Evolutionary conservation across 2,329 filamentous ascomycete genomes (phyloP).

Genomic region (Fusarium nygamai): DNA sequence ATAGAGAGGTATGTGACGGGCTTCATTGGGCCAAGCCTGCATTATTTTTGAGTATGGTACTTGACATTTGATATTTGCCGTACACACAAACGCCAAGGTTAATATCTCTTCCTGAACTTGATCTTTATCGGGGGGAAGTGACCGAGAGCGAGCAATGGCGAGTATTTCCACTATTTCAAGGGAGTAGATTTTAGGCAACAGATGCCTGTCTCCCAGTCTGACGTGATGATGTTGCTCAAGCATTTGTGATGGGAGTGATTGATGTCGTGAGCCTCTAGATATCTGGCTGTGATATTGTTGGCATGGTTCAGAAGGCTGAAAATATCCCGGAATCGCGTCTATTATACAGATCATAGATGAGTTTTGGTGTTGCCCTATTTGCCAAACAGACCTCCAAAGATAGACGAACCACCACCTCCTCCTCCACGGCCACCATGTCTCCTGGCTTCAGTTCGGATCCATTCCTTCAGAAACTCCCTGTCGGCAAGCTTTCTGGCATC

Average conservation of each 20-base stretch:
- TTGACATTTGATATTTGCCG: not conserved
- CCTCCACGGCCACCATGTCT: conserved; percentile 57
- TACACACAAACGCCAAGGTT: not conserved
- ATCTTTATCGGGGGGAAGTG: no score
- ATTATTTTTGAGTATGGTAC: not conserved
- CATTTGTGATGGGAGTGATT: not conserved
- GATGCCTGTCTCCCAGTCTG: not conserved
- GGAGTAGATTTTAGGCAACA: not conserved
- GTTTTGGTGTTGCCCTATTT: conserved; percentile 43
- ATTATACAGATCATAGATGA: not conserved
- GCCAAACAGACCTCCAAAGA: conserved; percentile 55
- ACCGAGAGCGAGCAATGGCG: not conserved
- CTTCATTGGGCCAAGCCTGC: not conserved
- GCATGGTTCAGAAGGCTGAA: not conserved
- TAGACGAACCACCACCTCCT: conserved; percentile 47
- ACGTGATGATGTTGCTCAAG: not conserved
- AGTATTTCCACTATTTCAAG: not conserved
- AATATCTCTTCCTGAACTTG: not conserved
- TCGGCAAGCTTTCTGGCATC: conserved; percentile 62
- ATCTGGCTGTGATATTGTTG: not conserved
- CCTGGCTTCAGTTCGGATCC: conserved; percentile 62
- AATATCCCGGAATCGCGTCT: not conserved
- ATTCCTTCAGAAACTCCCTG: conserved; percentile 60
- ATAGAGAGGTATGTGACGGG: no score
- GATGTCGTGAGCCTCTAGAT: not conserved